These are phyloP conservation scores for Emericellopsis atlantica DNA, from an alignment of 2,329 filamentous ascomycete genomes.

Conservation along the genomic window DNA sequence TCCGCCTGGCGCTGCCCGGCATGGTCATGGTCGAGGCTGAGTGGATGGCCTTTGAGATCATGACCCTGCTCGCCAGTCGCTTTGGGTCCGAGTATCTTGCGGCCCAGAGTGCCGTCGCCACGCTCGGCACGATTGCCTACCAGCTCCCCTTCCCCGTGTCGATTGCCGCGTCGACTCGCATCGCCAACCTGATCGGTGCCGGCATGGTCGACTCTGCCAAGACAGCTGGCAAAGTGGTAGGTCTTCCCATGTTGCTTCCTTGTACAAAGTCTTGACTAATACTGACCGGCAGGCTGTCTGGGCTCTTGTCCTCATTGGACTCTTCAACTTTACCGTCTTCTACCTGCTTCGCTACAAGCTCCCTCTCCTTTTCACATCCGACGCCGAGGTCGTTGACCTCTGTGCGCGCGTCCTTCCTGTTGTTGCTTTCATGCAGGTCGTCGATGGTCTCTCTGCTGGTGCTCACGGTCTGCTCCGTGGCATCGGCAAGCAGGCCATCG, in stretches of 20 bases:
- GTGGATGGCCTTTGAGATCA: constrained; percentile 82
- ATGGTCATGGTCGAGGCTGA: constrained; percentile 92
- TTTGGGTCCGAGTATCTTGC: constrained; percentile 71
- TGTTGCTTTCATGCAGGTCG: constrained; percentile 79
- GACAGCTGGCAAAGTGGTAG: constrained; percentile 63
- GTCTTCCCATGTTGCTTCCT: constrained; percentile 11
- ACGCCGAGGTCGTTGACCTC: constrained; percentile 54
- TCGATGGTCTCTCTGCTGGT: constrained; percentile 67
- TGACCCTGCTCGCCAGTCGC: constrained; percentile 72
- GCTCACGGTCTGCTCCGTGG: constrained; percentile 80
- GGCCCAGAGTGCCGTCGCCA: constrained; percentile 76
- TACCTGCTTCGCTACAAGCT: constrained; percentile 58
- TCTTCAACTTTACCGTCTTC: constrained; percentile 66
- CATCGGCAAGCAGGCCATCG: constrained; percentile 78
- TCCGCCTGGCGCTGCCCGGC: constrained; percentile 75
- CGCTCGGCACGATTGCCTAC: constrained; percentile 68
- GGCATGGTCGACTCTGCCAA: constrained; percentile 70
- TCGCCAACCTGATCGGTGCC: constrained; percentile 87
- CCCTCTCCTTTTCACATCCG: constrained; percentile 66
- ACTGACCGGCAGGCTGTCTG: constrained; percentile 5
- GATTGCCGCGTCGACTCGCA: constrained; percentile 76
- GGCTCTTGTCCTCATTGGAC: constrained; percentile 57
- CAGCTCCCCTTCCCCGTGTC: constrained; percentile 87
- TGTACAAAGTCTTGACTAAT: too few relatives aligned
- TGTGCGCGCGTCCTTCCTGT: constrained; percentile 63